phyloP scores from a whole-genome alignment of 805 yeast species.

The Clavispora santaluciae region DNA sequence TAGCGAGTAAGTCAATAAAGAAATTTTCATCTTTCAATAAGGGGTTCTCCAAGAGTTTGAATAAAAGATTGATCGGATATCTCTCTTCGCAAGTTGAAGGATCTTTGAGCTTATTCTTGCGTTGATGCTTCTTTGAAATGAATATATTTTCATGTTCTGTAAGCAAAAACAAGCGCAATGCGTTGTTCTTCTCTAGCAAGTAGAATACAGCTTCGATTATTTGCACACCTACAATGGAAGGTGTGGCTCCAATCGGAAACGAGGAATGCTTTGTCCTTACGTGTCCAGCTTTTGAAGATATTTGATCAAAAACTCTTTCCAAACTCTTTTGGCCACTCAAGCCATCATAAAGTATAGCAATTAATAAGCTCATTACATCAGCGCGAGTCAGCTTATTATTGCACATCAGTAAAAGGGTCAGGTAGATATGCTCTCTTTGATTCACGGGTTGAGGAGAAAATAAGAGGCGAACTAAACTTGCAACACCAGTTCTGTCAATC shows the following conservation, averaged over 20 bases:
- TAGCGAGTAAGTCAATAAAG: slow-evolving; percentile 70
- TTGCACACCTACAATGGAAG: slow-evolving; percentile 70
- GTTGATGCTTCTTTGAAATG: slow-evolving; percentile 26
- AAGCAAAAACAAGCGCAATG: slow-evolving; percentile 67
- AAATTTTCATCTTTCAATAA: slow-evolving; percentile 68
- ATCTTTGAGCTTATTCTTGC: slow-evolving; percentile 32
- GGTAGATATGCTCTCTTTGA: slow-evolving; percentile 60
- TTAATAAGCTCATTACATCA: slow-evolving; percentile 64
- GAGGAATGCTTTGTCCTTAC: slow-evolving; percentile 1
- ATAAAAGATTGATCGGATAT: slow-evolving; percentile 69
- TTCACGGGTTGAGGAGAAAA: slow-evolving; percentile 67
- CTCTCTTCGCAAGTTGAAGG: slow-evolving; percentile 36
- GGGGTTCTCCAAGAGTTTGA: slow-evolving; percentile 57
- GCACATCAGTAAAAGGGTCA: slow-evolving; percentile 62
- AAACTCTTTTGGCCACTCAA: slow-evolving; percentile 52
- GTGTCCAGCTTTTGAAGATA: slow-evolving; percentile 44
- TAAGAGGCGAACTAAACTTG: slow-evolving; percentile 63
- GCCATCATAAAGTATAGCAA: slow-evolving; percentile 76
- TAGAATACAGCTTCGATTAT: slow-evolving; percentile 69
- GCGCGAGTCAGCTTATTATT: slow-evolving; percentile 72
- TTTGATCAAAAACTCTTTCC: slow-evolving; percentile 55
- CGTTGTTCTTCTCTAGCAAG: slow-evolving; percentile 61
- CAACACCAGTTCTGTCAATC: slow-evolving; percentile 70
- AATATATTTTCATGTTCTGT: slow-evolving; percentile 63
- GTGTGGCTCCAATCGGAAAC: slow-evolving; percentile 58